Evolutionary conservation across 2,329 filamentous ascomycete genomes (phyloP), one percentile per base, ranked within the genome.

Genomic region (Alternaria sp.): DNA sequence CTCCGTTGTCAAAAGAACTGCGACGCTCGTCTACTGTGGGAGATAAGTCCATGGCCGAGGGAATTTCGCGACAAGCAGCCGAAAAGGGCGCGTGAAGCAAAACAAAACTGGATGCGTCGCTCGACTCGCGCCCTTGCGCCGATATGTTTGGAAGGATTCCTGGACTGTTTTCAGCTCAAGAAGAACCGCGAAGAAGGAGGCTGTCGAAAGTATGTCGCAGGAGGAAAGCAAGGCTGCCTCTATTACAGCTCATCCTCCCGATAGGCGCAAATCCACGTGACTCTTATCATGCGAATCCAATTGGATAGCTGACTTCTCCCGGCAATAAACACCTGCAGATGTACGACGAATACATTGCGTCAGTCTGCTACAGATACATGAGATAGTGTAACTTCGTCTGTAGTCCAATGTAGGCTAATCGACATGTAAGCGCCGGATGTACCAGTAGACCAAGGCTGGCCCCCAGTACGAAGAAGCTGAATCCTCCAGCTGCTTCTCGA

Each of bases 221-320:
- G 1, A 36, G 32, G 4, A 36, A 36, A n/a, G 32, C 4, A 36
- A 36, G 4, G 32, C 8, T 36, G 32, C 32, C 32, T 36, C 32
- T 36, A n/a, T n/a, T 36, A 36, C 32, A 36, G 32, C 32, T 36
- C 32, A 36, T 36, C 32, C 32, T n/a, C 32, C 32, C 28, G 13
- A 51, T 51, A n/a, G 49, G 49, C 28, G 19, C 12, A 32, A 36
- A 3, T 23, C 28, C 49, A 51, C 49, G 49, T 51, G 49, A 51
- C 26, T 13, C 49, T 32, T 51, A 36, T 51, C 49, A 23, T 36
- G 3, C 49, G 13, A 17, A 10, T 23, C 17, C 32, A 13, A 36
- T 51, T 51, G 28, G 49, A 32, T 32, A 21, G n/a, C n/a, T 36
- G 7, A 9, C 6, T 32, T 19, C 17, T 30, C n/a, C 26, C 26